Evolutionary conservation across 2,329 filamentous ascomycete species (phyloP), one percentile per base, ranked within the genome.

Genomic region (Tolypocladium cylindrosporum): DNA sequence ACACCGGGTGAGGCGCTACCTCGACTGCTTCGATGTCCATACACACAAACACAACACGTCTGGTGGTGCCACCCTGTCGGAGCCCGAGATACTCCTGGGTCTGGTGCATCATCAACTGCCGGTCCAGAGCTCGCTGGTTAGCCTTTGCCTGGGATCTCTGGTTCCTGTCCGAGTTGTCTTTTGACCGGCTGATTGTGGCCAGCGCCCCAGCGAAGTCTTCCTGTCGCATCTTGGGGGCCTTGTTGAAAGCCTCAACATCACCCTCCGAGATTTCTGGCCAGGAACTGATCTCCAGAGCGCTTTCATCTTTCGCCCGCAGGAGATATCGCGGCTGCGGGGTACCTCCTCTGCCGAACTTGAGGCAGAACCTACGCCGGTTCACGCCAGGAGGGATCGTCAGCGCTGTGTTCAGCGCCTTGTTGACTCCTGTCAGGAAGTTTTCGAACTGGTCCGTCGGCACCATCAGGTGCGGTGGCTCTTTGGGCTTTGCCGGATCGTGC

Each of bases 21-120:
- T 99, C 94, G 59, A 86, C 90, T 1, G 87, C 85, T 71, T 99
- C 94, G 39, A 94, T 76, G 65, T 99, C 94, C 51, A 97, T 77
- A 61, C 82, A 85, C 59, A 96, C 77, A 64, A 97, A 88, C 9
- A 95, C 78, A 6, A 67, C 63, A 27, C 54, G 53, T 24, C 48
- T 68, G 61, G 9, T 58, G 45, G 9, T 55, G 54, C 8, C 55
- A 59, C 1, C 19, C 55, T 54, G 4, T 57, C 43, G 58, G 4
- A 95, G 74, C 4, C 89, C 90, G 1, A 96, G 79, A 65, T 89
- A 90, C 55, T 82, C 76, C 67, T 92, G 87, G 9, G 82, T 76
- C 52, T 87, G 80, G 63, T 84, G 83, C 61, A 89, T 75, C 65
- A 83, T 79, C 41, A 77, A 74, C 73, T 80, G 82, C 36, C 68